Base-by-base conservation (phyloP, 2,329 filamentous ascomycete genomes). In the Epichloe glyceriae region DNA sequence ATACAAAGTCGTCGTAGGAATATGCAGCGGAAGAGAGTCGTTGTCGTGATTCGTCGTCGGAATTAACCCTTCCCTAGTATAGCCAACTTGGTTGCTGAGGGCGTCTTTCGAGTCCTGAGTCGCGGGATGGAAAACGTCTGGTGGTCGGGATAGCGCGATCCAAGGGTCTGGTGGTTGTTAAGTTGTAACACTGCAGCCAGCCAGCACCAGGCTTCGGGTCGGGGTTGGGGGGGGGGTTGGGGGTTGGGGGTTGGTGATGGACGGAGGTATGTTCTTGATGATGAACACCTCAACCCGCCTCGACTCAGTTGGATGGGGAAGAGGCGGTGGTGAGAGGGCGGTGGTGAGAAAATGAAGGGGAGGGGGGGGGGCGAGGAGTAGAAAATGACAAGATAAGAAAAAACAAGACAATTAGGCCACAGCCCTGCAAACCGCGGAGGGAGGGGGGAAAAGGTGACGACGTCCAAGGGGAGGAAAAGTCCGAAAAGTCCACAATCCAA, bases 381-480 rank as follows among this genome's bases (percentile, higher is more conserved):
- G 17, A 40, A 47, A 30, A 17, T 19, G 17, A 38, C 26, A 37
- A 1, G 26, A 19, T 34, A 26, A 47, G 35, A 20, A 40, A 35
- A 46, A 26, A 20, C 20, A 50, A 50, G 43, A 46, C 49, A 46
- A 17, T 45, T 17, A 39, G 34, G 47, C 47, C n/a, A 49, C 20
- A 34, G 52, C 44, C 37, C 47, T 48, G 41, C n/a, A 19, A 22
- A 17, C 37, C 39, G 35, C 42, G 34, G 47, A 47, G 46, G 46
- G 46, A 46, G 45, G 49, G 46, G 48, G 48, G 37, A 3, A 30
- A 17, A 45, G 49, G 34, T 39, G 48, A 46, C 45, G 38, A 45
- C 38, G 47, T 46, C 37, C 38, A 47, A 20, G 34, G 37, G 26
- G 26, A 30, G 15, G 38, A 45, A 50, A 53, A 53, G 49, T 54